Base-by-base conservation (phyloP, 768 basidiomycete species). In the Lentinula detonsa region DNA sequence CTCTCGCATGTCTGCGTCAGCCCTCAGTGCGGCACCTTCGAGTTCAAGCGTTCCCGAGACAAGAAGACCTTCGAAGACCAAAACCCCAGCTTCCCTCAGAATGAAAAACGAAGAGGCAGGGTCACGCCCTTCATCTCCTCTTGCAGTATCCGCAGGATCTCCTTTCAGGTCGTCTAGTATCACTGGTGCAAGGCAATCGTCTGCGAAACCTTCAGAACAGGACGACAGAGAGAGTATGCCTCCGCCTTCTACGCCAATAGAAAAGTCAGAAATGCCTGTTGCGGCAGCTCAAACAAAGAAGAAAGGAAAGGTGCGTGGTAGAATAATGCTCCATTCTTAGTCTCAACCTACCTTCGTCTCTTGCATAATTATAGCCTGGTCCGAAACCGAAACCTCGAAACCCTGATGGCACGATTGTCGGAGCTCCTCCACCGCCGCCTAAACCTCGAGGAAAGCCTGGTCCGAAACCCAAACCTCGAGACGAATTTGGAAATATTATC, bases 171-270 rank as follows among this genome's bases (percentile, higher is more conserved):
- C 61, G 23, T 46, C 50, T 10, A 40, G 57, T 40, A 33, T 31
- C 6, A 46, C 18, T 42, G 59, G 49, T 13, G 28, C 37, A 11
- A 35, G 59, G 15, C 45, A 31, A 23, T 60, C 59, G 11, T 60
- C 59, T n/a, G 48, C 39, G 33, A 43, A 39, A 37, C 52, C 60
- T 37, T 42, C 65, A 35, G 67, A 65, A 23, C 68, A 68, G 5
- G 69, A 67, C 21, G 76, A 87, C 46, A 76, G 81, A 21, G 81
- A 73, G 1, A 87, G 86, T 1, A 86, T 85, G 81, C 86, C 85
- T 10, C 86, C 85, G 10, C 84, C 78, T 9, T 61, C 45, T 8
- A 49, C 65, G 16, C 42, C 43, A 61, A 60, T 15, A 66, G 52
- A 52, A 15, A 48, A 39, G 6, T 7, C 52, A 18, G 53, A 63